Evolutionary conservation across 257 asterid genomes (phyloP).

Genomic region (Paraleonurus japonicus): DNA sequence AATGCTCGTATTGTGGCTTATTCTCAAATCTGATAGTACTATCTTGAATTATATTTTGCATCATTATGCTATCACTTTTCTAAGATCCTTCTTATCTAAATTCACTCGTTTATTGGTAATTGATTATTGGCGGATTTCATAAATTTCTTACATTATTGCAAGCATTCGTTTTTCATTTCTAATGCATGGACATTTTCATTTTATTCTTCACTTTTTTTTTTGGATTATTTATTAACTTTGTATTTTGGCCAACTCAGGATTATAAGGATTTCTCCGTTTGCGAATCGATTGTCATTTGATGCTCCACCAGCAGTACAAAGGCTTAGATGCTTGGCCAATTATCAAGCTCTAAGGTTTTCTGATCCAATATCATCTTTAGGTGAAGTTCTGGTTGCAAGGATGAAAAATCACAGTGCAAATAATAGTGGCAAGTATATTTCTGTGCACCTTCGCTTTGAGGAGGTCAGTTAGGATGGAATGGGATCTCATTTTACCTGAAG

Average conservation of each 20-base stretch:
- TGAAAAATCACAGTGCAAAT: conserved; percentile 80
- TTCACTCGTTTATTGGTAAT: conserved; percentile 5
- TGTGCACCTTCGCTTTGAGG: conserved; percentile 99
- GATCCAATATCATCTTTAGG: conserved; percentile 66
- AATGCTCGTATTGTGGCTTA: conserved; percentile 1
- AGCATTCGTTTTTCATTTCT: not conserved
- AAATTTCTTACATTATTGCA: not conserved
- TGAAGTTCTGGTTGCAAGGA: conserved; percentile 74
- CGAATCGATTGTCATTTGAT: conserved; percentile 88
- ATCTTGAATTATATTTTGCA: not conserved
- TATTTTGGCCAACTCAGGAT: conserved; percentile 48
- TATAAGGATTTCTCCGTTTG: conserved; percentile 91
- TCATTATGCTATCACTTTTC: conserved; percentile 9
- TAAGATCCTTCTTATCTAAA: not conserved
- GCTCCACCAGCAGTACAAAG: conserved; percentile 87
- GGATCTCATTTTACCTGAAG: conserved; percentile 14
- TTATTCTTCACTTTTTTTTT: conserved; percentile 2
- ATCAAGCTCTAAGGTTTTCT: conserved; percentile 85
- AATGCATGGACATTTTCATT: conserved; percentile 11
- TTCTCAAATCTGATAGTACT: not conserved
- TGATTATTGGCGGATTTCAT: not conserved
- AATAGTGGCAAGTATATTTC: conserved; percentile 90
- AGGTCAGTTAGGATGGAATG: conserved; percentile 57
- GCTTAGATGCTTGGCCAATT: conserved; percentile 93
- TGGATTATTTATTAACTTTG: conserved; percentile 23